Evolutionary conservation across 352 stramenopile species (phyloP), one percentile per base, ranked within the genome.

Genomic region (Plasmopara viticola): DNA sequence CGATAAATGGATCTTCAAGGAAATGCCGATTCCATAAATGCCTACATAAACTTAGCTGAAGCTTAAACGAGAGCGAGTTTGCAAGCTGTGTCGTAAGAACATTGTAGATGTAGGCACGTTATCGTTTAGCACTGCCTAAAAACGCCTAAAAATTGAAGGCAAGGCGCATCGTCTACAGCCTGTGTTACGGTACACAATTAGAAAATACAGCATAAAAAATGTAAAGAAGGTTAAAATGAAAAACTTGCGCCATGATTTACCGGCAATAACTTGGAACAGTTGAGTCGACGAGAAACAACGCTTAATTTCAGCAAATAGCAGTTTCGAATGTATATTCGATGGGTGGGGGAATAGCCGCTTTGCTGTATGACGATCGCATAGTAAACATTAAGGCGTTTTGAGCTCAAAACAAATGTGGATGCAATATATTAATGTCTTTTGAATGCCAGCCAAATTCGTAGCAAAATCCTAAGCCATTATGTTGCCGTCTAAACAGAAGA

Each of bases 171-270:
- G 15, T 48, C 51, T 5, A 58, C 33, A 18, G 51, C 51, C 29
- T 51, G n/a, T 49, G 38, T 53, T 53, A 4, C 52, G 52, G 25
- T 59, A 44, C 12, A 59, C 43, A 29, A 35, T 53, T 35, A 59
- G 44, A 59, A 14, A 6, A 53, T 20, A 34, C 33, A 46, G 17
- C 38, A 48, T 5, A 38, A 30, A 34, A 57, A 13, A 46, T 51
- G 20, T 6, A 47, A 51, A 43, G 51, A 51, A 9, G 51, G 30
- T 14, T 18, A n/a, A 39, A 40, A 6, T 5, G 34, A 37, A 5
- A 43, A 9, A 3, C 0, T 37, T 12, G 31, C 12, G 7, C 31
- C 31, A 37, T 12, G 7, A 12, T 37, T 7, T 5, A 7, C 7
- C 12, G 31, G 12, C 12, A 12, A 12, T 37, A 12, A 12, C 7